Percentiles rank a stretch among this genome's conserved stretches.
Evolutionary conservation across 2,329 filamentous ascomycete species (phyloP).

Genomic region (Aschersonia sp.): DNA sequence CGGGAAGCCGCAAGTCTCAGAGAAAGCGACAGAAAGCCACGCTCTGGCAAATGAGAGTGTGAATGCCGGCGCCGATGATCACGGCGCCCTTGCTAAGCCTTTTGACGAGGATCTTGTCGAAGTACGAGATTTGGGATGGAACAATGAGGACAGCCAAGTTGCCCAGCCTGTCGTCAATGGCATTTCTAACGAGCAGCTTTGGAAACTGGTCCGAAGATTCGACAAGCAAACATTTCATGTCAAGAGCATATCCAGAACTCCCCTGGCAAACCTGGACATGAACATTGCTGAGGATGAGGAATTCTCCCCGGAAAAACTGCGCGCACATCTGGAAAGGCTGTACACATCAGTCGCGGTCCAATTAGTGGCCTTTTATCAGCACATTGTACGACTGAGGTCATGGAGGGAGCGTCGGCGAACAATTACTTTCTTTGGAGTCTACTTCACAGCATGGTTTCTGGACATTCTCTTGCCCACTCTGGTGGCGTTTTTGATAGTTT

Average conservation of each 20-base stretch:
- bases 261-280: constrained; percentile 57
- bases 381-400: constrained; percentile 60
- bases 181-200: constrained; percentile 57
- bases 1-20: too few species aligned
- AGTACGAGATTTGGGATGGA: constrained; percentile 57
- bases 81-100: background rate
- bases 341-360: constrained; percentile 68
- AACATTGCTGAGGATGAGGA: constrained; percentile 73
- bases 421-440: constrained; percentile 41
- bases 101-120: constrained; percentile 18
- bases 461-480: constrained; percentile 55
- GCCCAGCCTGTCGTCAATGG: constrained; percentile 47
- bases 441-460: constrained; percentile 52
- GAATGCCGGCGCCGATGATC: background rate
- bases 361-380: constrained; percentile 52
- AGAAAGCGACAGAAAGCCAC: background rate
- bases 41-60: background rate
- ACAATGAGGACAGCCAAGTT: constrained; percentile 40
- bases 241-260: constrained; percentile 39
- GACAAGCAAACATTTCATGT: constrained; percentile 58
- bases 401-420: constrained; percentile 65
- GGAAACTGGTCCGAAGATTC: constrained; percentile 57
- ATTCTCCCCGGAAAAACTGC: constrained; percentile 71
- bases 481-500: constrained; percentile 40
- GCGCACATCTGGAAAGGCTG: constrained; percentile 62